Percentiles rank a stretch among this genome's conserved stretches.
Conservation (phyloP, 2,329 filamentous ascomycete genomes). For the Talaromyces sp. region DNA sequence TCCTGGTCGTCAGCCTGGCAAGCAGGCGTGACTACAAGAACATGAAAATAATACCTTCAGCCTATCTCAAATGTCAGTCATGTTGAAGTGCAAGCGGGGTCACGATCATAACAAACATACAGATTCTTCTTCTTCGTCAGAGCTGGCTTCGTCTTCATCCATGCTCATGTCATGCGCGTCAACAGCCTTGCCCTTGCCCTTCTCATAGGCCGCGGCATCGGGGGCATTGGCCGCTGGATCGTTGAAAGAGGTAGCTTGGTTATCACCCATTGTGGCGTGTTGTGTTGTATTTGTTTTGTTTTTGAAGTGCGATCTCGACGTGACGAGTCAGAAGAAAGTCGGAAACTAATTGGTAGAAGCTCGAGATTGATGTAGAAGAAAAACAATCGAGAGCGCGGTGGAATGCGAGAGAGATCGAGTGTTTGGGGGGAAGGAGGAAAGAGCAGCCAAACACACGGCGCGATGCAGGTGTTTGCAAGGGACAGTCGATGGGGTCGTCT, state of each 20-base stretch:
- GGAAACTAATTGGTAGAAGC: background rate
- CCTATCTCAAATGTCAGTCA: background rate
- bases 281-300: background rate
- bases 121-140: constrained; percentile 44
- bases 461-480: background rate
- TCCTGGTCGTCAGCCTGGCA: background rate
- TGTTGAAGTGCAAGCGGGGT: background rate
- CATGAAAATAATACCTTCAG: background rate
- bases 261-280: constrained; percentile 28
- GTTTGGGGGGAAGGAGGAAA: constrained; percentile 2
- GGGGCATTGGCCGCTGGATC: constrained; percentile 35
- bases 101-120: constrained; percentile 23
- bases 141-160: constrained; percentile 48
- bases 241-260: constrained; percentile 20
- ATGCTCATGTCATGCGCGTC: constrained; percentile 28
- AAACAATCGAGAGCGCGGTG: background rate
- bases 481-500: background rate
- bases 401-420: background rate
- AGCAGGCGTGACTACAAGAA: background rate
- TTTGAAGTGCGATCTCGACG: background rate
- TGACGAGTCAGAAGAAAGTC: background rate
- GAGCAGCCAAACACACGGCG: constrained; percentile 18
- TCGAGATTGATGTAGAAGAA: background rate
- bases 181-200: constrained; percentile 82
- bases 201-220: constrained; percentile 48